Base-by-base conservation (phyloP, 805 yeast genomes). In the Spathaspora girioi region DNA sequence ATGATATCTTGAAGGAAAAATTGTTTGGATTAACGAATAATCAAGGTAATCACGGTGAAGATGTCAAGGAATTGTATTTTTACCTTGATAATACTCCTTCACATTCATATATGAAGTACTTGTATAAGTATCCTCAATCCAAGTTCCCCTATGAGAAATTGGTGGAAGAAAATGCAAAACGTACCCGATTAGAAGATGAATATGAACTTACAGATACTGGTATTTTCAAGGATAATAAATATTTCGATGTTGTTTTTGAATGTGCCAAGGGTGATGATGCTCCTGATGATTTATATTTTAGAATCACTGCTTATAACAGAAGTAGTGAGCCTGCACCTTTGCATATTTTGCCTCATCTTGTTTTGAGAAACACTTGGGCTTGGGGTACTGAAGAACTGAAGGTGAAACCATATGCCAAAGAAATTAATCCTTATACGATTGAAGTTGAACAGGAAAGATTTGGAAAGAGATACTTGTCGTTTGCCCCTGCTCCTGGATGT, bases 21-120 rank as follows among this genome's bases (percentile, higher is more conserved):
- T 75, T 87, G 55, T 91, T 85, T 67, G 97, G 97, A 1, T 79
- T 90, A 40, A 90, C 97, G 26, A 96, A 96, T 48, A 90, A 89
- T 12, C 92, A 91, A 65, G 97, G 97, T 11, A 92, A 92, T 66
- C 97, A 91, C 67, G 97, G 97, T 50, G 97, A 91, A 65, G 97
- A 91, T 66, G 97, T 89, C 54, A 91, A 91, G 70, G 96, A 88
- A 63, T 67, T 84, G 57, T 88, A 88, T 65, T 91, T 83, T 65
- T 90, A 91, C 63, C 76, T 91, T 54, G 97, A 91, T 70, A 91
- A 89, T 69, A 88, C 96, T 11, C 97, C 97, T 7, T 80, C 97
- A 5, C 97, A 91, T 70, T 85, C 96, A 35, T 91, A 90, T 70
- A 87, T 89, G 87, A 91, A 92, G 73, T 89, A 85, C 59, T 76